A percentile compares a stretch with the other conserved stretches of the same genome.
Conservation (phyloP, 805 yeast species). For the Candida caryicola region DNA sequence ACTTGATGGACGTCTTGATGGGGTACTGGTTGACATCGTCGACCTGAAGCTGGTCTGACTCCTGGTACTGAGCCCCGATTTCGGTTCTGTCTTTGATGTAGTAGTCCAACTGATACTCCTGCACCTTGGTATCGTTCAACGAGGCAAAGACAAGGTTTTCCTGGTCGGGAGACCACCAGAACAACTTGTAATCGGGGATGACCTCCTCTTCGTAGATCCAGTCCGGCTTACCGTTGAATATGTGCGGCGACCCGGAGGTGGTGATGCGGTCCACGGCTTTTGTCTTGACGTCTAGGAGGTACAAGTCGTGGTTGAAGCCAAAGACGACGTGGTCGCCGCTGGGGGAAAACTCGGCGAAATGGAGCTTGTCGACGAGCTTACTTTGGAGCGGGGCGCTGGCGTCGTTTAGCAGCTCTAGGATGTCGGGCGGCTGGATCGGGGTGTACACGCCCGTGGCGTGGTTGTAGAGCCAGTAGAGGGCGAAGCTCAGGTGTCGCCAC, state of each 20-base stretch:
- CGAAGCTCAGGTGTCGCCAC: constrained; percentile 40
- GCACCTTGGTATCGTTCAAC: constrained; percentile 72
- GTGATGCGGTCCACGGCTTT: constrained; percentile 51
- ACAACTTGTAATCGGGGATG: constrained; percentile 59
- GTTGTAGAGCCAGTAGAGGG: constrained; percentile 37
- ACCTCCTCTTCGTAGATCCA: constrained; percentile 97
- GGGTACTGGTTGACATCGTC: constrained; percentile 33
- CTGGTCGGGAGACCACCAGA: constrained; percentile 88
- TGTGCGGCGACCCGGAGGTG: constrained; percentile 61
- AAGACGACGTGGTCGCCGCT: constrained; percentile 62
- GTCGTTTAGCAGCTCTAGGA: constrained; percentile 6
- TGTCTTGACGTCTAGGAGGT: constrained; percentile 39
- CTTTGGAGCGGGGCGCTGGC: constrained; percentile 8
- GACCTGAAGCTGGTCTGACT: constrained; percentile 2
- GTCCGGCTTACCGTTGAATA: constrained; percentile 87
- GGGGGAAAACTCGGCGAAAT: constrained; percentile 69
- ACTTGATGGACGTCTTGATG: constrained; percentile 55
- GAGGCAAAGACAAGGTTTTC: constrained; percentile 59
- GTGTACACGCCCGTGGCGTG: constrained; percentile 24
- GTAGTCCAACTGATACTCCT: constrained; percentile 70
- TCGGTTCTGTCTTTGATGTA: constrained; percentile 49
- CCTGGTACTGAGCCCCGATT: constrained; percentile 8
- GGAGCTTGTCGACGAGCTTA: constrained; percentile 23
- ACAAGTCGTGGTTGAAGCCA: constrained; percentile 70
- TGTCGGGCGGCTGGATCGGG: constrained; percentile 32